Conservation (phyloP, 2,329 filamentous ascomycete genomes). For the Aspergillus oerlinghausenensis region DNA sequence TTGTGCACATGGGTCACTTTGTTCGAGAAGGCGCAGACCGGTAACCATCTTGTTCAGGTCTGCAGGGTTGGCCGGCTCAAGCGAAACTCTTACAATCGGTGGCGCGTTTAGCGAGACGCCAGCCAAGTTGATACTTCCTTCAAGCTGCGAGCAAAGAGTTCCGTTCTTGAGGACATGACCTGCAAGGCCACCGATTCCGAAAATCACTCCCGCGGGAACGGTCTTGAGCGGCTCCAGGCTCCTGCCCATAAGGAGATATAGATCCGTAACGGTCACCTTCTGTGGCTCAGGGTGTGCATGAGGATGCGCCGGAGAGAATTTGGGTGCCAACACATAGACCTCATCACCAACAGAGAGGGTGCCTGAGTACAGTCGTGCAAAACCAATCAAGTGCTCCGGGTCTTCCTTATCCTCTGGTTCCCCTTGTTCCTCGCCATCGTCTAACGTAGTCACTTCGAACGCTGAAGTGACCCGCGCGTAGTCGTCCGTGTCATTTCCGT, state of each 20-base stretch:
- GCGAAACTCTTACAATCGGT: conserved; percentile 89
- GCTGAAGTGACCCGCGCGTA: conserved; percentile 56
- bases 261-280: conserved; percentile 76
- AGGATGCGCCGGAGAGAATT: conserved; percentile 79
- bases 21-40: conserved; percentile 79
- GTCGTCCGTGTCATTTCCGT: conserved; percentile 40
- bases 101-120: conserved; percentile 76
- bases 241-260: conserved; percentile 95
- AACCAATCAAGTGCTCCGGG: conserved; percentile 86
- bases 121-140: conserved; percentile 84
- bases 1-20: conserved; percentile 91
- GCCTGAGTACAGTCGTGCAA: conserved; percentile 89
- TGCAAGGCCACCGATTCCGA: conserved; percentile 88
- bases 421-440: conserved; percentile 45
- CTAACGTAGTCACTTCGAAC: conserved; percentile 57
- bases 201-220: conserved; percentile 90
- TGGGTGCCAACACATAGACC: conserved; percentile 86
- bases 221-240: conserved; percentile 75
- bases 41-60: conserved; percentile 94
- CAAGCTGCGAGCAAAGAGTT: conserved; percentile 81
- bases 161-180: conserved; percentile 94
- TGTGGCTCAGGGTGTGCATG: conserved; percentile 68
- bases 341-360: conserved; percentile 83
- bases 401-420: conserved; percentile 60
- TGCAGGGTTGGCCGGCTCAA: conserved; percentile 87